Conservation (phyloP, 2,329 filamentous ascomycete species). For the Botrytis cinerea region DNA sequence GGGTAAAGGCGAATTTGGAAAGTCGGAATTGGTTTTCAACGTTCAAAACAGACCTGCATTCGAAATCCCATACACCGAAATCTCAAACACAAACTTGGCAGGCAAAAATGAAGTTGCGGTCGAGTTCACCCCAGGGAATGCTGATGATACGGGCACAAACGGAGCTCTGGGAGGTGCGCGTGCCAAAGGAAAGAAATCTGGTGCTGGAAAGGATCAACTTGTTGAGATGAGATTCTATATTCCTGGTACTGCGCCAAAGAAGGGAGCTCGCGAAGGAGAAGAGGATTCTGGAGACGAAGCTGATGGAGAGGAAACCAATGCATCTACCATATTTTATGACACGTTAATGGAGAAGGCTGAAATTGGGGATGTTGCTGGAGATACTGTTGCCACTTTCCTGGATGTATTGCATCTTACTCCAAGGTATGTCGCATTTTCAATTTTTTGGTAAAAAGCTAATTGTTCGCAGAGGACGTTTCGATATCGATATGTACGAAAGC, state of each 20-base stretch:
- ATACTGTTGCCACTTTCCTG: constrained; percentile 95
- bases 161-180: constrained; percentile 71
- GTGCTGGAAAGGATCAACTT: constrained; percentile 85
- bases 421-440: constrained; percentile 55
- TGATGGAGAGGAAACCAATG: constrained; percentile 83
- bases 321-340: constrained; percentile 96
- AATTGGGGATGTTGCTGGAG: constrained; percentile 97
- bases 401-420: constrained; percentile 97
- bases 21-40: constrained; percentile 93
- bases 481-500: constrained; percentile 98
- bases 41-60: constrained; percentile 96
- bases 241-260: constrained; percentile 82
- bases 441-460: constrained; percentile 34
- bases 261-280: constrained; percentile 62
- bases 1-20: constrained; percentile 96
- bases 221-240: constrained; percentile 99
- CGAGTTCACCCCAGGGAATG: constrained; percentile 78
- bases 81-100: constrained; percentile 95
- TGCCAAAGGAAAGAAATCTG: constrained; percentile 83
- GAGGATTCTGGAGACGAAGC: constrained; percentile 68
- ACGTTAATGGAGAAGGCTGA: constrained; percentile 97
- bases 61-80: constrained; percentile 95
- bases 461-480: constrained; percentile 82
- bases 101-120: constrained; percentile 98
- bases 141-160: constrained; percentile 71